Evolutionary conservation across 2,329 filamentous ascomycete species (phyloP).

Genomic region (Microdochium nivale): DNA sequence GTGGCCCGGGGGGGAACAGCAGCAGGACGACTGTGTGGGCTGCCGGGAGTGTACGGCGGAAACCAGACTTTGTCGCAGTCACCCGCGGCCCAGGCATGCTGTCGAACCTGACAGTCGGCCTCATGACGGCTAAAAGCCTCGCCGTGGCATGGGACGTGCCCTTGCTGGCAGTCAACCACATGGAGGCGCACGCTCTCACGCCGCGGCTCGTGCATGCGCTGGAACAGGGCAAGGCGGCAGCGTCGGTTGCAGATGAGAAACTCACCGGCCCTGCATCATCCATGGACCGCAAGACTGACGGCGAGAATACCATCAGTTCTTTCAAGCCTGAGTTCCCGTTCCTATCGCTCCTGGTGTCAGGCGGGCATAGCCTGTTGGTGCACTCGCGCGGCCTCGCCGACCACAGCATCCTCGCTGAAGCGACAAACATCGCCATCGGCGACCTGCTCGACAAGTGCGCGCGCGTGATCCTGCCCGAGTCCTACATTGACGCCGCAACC

Average conservation of each 20-base stretch:
- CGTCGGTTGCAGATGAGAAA: background rate
- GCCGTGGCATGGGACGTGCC: constrained; percentile 77
- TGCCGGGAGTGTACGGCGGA: constrained; percentile 25
- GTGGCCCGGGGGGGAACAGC: background rate
- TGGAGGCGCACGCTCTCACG: constrained; percentile 93
- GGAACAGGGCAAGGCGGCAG: constrained; percentile 16
- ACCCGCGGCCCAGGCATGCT: constrained; percentile 89
- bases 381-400: constrained; percentile 58
- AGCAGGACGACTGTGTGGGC: constrained; percentile 8
- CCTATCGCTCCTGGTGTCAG: constrained; percentile 79
- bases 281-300: background rate
- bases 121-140: constrained; percentile 81
- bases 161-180: constrained; percentile 83
- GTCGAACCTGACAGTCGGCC: constrained; percentile 65
- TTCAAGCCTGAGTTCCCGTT: constrained; percentile 64
- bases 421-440: constrained; percentile 77
- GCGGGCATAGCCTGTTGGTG: constrained; percentile 84
- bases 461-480: constrained; percentile 60
- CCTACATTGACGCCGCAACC: constrained; percentile 41
- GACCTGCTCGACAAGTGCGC: constrained; percentile 85
- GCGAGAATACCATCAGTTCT: background rate
- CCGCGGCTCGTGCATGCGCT: constrained; percentile 66
- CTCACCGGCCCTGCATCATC: background rate
- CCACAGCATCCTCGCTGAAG: constrained; percentile 66
- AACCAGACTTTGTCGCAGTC: constrained; percentile 78